Base-by-base conservation (phyloP, 1,284 basidiomycete species). In the Boletus semigastroideus region DNA sequence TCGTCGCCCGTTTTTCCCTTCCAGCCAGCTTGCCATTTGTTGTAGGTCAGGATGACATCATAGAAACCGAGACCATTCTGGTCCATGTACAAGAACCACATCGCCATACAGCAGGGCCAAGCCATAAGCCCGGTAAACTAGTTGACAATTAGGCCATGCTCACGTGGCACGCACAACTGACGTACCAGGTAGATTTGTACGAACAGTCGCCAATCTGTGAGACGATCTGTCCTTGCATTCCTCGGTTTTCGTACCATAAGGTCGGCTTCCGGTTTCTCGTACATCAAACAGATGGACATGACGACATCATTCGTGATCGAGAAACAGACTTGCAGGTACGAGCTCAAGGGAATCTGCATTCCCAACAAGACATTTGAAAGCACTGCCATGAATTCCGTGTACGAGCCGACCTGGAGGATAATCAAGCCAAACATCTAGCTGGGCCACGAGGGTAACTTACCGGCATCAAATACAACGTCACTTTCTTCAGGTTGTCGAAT, bases 201-300 rank as follows among this genome's bases (percentile, higher is more conserved):
- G 59, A 70, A 69, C 48, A 72, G 48, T 20, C 57, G 58, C 63
- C 64, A 73, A 54, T 72, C 64, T 0, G 64, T 79, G 13, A 83
- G 71, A 16, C 80, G 72, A 51, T 84, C 81, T 6, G 64, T 80
- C 52, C 75, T 81, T 20, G 79, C 76, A 53, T 87, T 78, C 33
- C 89, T 75, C 0, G 88, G 88, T 54, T 80, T 80, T 41, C 86
- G 78, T 11, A 76, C 63, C 49, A 90, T 75, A 2, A 83, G 71
- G 44, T 77, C 78, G 17, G 69, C 59, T 45, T 73, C 72, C n/a
- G 70, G 55, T 46, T 70, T 64, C 58, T 73, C 72, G 53, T 67
- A 69, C 70, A 74, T 73, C 53, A 72, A 56, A 25, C 70, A 63
- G 44, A 70, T 68, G 14, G 71, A 71, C 67, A 71, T 71, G 50